Percentiles rank a stretch among this genome's conserved stretches.
Conservation (phyloP, 176 grass and related monocot genomes). For the Oryza australiensis region DNA sequence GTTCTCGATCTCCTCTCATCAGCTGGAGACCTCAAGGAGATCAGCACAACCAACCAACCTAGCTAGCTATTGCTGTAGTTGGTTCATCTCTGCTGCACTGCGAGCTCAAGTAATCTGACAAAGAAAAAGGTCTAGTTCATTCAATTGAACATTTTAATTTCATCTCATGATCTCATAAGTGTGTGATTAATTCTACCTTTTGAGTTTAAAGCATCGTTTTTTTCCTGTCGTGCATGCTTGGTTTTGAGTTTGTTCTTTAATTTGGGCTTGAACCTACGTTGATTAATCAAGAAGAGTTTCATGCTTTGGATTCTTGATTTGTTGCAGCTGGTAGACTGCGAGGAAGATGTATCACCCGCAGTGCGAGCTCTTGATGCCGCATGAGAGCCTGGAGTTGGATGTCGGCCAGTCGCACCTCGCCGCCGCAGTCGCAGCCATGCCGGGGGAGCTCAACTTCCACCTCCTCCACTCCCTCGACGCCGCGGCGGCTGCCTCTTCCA, state of each 20-base stretch:
- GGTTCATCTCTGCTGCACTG: neutral
- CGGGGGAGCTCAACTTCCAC: slow-evolving; percentile 52
- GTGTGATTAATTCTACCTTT: no score
- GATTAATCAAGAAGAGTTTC: neutral
- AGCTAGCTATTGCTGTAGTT: neutral
- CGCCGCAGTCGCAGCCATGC: neutral
- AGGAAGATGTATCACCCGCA: slow-evolving; percentile 52
- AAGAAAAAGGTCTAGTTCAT: slow-evolving; percentile 35
- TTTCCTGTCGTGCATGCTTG: neutral
- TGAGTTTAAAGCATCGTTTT: neutral
- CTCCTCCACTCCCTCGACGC: slow-evolving; percentile 43
- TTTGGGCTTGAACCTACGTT: neutral
- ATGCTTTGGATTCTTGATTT: neutral
- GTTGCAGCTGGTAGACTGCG: neutral
- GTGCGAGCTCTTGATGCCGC: slow-evolving; percentile 51
- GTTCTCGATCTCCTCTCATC: neutral
- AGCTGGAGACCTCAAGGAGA: neutral
- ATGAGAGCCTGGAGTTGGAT: slow-evolving; percentile 39
- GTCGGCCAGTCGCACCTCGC: slow-evolving; percentile 36
- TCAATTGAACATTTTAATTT: neutral
- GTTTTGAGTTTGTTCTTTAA: neutral
- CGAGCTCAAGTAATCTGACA: neutral
- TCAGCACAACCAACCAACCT: neutral
- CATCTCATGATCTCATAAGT: neutral
- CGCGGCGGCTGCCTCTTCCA: neutral